Conservation (phyloP, 2,329 filamentous ascomycete species). For the Cladophialophora chaetospira region DNA sequence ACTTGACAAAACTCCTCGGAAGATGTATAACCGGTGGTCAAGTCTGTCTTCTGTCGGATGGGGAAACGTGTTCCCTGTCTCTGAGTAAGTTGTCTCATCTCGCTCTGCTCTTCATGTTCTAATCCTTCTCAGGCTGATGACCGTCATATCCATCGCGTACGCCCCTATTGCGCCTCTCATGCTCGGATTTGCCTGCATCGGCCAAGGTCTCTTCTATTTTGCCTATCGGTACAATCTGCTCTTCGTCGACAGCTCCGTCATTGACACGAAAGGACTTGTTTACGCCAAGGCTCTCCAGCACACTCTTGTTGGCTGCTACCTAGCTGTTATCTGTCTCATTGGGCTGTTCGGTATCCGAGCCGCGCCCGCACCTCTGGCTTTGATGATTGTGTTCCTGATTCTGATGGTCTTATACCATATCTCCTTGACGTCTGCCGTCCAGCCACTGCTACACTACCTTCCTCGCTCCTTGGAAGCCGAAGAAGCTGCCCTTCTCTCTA, state of each 20-base stretch:
- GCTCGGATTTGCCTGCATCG: conserved; percentile 76
- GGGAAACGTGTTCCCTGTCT: conserved; percentile 80
- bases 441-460: conserved; percentile 75
- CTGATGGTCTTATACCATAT: conserved; percentile 77
- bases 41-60: conserved; percentile 73
- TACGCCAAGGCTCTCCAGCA: conserved; percentile 89
- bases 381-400: conserved; percentile 75
- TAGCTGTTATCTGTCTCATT: conserved; percentile 79
- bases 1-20: conserved; percentile 75
- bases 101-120: no score
- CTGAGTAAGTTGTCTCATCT: conserved; percentile 43
- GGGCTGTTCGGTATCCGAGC: conserved; percentile 75
- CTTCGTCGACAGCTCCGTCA: conserved; percentile 77
- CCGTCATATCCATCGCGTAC: conserved; percentile 71
- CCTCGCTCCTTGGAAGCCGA: conserved; percentile 70
- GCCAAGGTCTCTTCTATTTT: conserved; percentile 78
- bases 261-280: conserved; percentile 85
- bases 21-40: conserved; percentile 77
- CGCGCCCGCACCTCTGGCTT: conserved; percentile 65
- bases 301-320: conserved; percentile 78
- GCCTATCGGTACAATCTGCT: conserved; percentile 90
- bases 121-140: conserved; percentile 21
- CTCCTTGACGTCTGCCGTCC: conserved; percentile 68
- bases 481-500: conserved; percentile 50
- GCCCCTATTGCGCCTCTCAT: conserved; percentile 84